Conservation (phyloP, 2,329 filamentous ascomycete genomes). For the Hyphodiscus sp. region DNA sequence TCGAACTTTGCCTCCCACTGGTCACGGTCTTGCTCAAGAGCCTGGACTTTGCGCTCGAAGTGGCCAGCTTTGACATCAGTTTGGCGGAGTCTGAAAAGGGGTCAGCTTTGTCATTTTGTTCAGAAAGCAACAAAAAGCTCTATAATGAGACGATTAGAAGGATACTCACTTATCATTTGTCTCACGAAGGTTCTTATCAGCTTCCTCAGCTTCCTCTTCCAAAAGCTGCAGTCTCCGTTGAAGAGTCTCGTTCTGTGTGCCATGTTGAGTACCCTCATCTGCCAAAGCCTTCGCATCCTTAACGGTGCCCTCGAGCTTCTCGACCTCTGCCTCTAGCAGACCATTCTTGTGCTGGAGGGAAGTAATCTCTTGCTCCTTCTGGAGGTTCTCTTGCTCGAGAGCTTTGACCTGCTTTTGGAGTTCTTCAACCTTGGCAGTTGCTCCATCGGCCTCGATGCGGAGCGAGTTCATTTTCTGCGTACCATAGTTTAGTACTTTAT, state of each 20-base stretch:
- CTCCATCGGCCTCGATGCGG: constrained; percentile 88
- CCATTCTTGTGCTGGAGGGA: constrained; percentile 94
- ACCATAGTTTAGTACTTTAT: constrained; percentile 5
- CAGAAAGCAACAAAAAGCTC: background rate
- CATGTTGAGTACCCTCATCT: constrained; percentile 73
- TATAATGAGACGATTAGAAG: background rate
- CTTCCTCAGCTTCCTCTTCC: constrained; percentile 95
- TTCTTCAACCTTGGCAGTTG: constrained; percentile 75
- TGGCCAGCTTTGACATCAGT: constrained; percentile 99
- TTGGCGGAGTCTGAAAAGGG: constrained; percentile 74
- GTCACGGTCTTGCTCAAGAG: constrained; percentile 84
- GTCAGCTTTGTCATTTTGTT: constrained; percentile 3
- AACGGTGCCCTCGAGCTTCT: constrained; percentile 80
- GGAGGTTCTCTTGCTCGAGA: constrained; percentile 89
- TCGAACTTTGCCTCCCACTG: constrained; percentile 98
- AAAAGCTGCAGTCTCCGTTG: constrained; percentile 90
- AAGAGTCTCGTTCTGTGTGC: constrained; percentile 85
- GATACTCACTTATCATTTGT: constrained; percentile 91
- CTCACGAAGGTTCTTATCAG: constrained; percentile 93
- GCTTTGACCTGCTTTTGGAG: constrained; percentile 79
- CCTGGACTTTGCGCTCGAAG: constrained; percentile 98
- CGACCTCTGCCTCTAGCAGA: constrained; percentile 81
- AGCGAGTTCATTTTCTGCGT: constrained; percentile 87
- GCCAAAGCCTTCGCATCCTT: constrained; percentile 84
- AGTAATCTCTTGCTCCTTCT: constrained; percentile 97